Evolutionary conservation across 257 asterid species (phyloP).

Genomic region (Mentha longifolia): DNA sequence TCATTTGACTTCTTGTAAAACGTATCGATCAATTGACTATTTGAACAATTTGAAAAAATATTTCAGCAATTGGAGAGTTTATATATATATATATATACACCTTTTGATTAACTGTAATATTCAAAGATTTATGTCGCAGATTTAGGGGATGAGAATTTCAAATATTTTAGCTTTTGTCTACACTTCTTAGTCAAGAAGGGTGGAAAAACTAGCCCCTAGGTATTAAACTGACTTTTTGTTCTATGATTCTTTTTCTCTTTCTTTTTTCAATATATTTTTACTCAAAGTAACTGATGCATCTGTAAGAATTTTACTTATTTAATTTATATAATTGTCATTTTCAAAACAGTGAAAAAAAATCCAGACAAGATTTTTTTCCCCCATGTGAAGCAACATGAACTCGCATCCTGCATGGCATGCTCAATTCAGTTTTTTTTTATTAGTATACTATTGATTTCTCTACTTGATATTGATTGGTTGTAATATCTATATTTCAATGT

Average conservation of each 20-base stretch:
- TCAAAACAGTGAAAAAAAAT: background rate
- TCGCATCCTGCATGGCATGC: background rate
- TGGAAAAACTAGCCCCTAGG: background rate
- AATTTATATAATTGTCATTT: too few species aligned
- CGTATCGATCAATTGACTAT: too few species aligned
- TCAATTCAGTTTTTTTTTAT: too few species aligned
- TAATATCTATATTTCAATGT: too few species aligned
- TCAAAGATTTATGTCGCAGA: constrained; percentile 5
- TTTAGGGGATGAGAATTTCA: constrained; percentile 21
- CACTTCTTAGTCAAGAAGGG: constrained; percentile 6
- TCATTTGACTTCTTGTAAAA: too few species aligned
- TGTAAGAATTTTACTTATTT: too few species aligned
- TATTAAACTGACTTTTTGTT: constrained; percentile 1
- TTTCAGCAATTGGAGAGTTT: too few species aligned
- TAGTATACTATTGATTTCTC: background rate
- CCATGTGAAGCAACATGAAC: background rate
- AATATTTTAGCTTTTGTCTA: constrained; percentile 23
- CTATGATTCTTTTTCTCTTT: too few species aligned
- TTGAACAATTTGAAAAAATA: too few species aligned
- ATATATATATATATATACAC: background rate
- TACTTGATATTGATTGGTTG: background rate
- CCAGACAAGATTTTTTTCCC: background rate
- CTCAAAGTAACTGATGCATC: too few species aligned
- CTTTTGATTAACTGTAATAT: background rate
- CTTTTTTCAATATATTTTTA: background rate